Conservation (phyloP, 1,139 yeast species). For the Debaryomycetaceae sp. region DNA sequence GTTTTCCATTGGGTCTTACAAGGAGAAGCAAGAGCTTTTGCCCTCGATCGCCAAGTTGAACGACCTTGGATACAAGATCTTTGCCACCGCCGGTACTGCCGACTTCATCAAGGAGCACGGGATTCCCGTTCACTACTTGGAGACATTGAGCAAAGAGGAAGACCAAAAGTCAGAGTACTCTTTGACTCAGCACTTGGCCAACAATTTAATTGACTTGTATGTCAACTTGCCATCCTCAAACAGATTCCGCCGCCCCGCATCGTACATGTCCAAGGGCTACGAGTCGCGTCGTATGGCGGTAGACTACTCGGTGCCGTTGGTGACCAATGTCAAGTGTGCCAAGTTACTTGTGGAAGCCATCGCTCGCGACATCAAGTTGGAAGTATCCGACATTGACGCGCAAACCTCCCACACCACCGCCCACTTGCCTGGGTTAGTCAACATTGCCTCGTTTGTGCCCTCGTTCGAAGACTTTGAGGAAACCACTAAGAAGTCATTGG, state of each 20-base stretch:
- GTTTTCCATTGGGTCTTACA: slow-evolving; percentile 94
- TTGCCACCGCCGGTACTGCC: slow-evolving; percentile 99
- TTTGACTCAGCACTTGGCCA: slow-evolving; percentile 92
- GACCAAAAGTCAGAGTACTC: slow-evolving; percentile 91
- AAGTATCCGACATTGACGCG: slow-evolving; percentile 75
- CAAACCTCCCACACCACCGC: slow-evolving; percentile 87
- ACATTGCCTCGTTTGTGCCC: slow-evolving; percentile 77
- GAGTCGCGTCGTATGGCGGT: slow-evolving; percentile 99
- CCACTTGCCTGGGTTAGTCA: slow-evolving; percentile 81
- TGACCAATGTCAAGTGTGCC: slow-evolving; percentile 97
- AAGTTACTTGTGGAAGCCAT: slow-evolving; percentile 92
- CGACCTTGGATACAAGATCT: slow-evolving; percentile 82
- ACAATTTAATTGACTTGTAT: slow-evolving; percentile 92
- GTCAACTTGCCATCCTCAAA: slow-evolving; percentile 95
- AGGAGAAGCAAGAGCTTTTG: slow-evolving; percentile 89
- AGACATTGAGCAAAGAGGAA: slow-evolving; percentile 70
- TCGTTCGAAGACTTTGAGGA: slow-evolving; percentile 59
- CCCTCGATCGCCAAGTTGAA: slow-evolving; percentile 81
- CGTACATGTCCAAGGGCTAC: slow-evolving; percentile 96
- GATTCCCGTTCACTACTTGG: slow-evolving; percentile 91
- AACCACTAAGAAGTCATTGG: slow-evolving; percentile 67
- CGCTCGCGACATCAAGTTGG: slow-evolving; percentile 63
- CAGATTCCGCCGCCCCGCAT: slow-evolving; percentile 98
- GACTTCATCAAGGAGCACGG: slow-evolving; percentile 95
- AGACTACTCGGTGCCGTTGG: slow-evolving; percentile 95